phyloP scores from a whole-genome alignment of 108 stramenopile species.

The Asterionellopsis glacialis region DNA sequence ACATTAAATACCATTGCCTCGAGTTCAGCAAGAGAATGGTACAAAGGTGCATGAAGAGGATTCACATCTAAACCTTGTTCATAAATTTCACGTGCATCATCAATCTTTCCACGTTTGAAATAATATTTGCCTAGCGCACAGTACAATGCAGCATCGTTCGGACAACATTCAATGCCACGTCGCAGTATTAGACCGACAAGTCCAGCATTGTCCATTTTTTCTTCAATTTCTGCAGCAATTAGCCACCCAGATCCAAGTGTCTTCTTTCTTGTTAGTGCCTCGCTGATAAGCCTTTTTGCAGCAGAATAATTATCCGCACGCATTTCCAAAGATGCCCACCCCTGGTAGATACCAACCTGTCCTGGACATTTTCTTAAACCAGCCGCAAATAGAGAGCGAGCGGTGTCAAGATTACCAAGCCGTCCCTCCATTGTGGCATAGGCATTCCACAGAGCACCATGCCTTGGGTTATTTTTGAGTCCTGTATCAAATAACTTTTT shows the following conservation, averaged over 20 bases:
- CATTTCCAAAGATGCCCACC: constrained; percentile 75
- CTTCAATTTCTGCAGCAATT: constrained; percentile 55
- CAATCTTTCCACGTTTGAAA: constrained; percentile 45
- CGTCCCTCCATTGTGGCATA: constrained; percentile 62
- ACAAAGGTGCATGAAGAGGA: constrained; percentile 72
- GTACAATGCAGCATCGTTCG: constrained; percentile 54
- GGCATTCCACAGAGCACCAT: constrained; percentile 82
- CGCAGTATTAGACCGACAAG: constrained; percentile 54
- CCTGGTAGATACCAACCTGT: constrained; percentile 65
- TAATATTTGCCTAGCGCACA: constrained; percentile 59
- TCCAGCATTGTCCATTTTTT: constrained; percentile 49
- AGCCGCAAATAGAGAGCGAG: constrained; percentile 55
- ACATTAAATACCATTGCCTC: constrained; percentile 82
- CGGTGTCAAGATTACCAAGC: constrained; percentile 48
- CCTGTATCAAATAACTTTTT: constrained; percentile 71
- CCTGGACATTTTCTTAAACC: constrained; percentile 64
- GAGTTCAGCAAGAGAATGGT: constrained; percentile 82
- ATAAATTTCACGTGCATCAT: constrained; percentile 61
- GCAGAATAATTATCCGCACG: constrained; percentile 50
- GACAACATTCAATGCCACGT: constrained; percentile 78
- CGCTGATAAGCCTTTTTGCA: constrained; percentile 62
- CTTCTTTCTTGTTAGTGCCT: constrained; percentile 70
- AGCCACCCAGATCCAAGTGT: constrained; percentile 73
- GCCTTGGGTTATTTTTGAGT: constrained; percentile 57
- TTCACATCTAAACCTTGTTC: constrained; percentile 77